Percentiles rank a stretch among this genome's conserved stretches.
These are phyloP conservation scores for Clitopilus passeckerianus DNA, from an alignment of 768 basidiomycete species.

Conservation along the genomic window DNA sequence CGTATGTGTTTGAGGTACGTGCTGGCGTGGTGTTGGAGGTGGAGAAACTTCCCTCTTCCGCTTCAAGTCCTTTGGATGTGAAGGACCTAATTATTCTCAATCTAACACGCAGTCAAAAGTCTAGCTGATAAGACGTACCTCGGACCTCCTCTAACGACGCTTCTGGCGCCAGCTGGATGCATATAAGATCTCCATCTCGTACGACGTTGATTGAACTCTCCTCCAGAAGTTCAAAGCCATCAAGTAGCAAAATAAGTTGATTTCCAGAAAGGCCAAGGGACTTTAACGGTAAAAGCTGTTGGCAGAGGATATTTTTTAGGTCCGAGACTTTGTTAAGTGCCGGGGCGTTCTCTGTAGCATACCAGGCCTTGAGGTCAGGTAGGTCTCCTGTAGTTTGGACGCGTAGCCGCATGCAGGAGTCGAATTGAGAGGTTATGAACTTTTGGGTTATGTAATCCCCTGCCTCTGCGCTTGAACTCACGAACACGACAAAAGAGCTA, in stretches of 20 bases:
- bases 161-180: conserved; percentile 18
- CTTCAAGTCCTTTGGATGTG: not conserved
- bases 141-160: not conserved
- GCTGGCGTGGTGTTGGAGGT: not conserved
- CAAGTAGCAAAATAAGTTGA: conserved; percentile 30
- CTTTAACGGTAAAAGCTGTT: conserved; percentile 24
- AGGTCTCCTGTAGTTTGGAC: conserved; percentile 44
- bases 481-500: no score
- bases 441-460: not conserved
- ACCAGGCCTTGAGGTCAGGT: conserved; percentile 49
- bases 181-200: conserved; percentile 45
- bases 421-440: not conserved
- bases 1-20: not conserved
- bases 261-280: conserved; percentile 12
- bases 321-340: conserved; percentile 21
- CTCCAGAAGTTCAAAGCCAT: conserved; percentile 45
- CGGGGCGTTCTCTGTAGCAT: conserved; percentile 27
- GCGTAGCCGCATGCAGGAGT: conserved; percentile 40
- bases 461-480: not conserved
- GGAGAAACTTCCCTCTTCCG: not conserved
- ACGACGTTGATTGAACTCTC: conserved; percentile 30
- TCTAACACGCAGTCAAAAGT: not conserved
- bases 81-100: not conserved
- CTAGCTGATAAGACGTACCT: conserved; percentile 6
- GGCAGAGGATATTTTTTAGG: conserved; percentile 33